phyloP scores from a whole-genome alignment of 768 basidiomycete genomes.

The Suillus ampliporus region DNA sequence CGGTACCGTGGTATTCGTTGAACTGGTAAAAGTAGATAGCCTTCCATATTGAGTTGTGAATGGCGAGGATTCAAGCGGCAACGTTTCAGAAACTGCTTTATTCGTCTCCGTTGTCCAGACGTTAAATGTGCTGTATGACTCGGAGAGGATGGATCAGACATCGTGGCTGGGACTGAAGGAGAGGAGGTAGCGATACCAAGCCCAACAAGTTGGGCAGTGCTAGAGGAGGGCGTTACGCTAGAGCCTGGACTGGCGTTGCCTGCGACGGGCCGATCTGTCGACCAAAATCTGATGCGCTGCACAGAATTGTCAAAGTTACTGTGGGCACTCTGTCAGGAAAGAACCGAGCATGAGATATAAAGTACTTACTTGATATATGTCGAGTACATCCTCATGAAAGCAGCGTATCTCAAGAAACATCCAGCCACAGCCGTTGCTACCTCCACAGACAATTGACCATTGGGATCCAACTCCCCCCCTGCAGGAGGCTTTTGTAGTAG shows the following conservation, averaged over 20 bases:
- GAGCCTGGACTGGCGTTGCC: slow-evolving; percentile 43
- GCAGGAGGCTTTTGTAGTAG: slow-evolving; percentile 57
- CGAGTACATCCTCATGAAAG: slow-evolving; percentile 99
- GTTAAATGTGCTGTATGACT: slow-evolving; percentile 63
- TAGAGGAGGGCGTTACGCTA: slow-evolving; percentile 57
- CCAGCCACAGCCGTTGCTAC: slow-evolving; percentile 85
- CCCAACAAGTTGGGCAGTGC: slow-evolving; percentile 65
- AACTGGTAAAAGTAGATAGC: slow-evolving; percentile 91
- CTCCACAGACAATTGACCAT: slow-evolving; percentile 73
- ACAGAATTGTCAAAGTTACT: slow-evolving; percentile 96
- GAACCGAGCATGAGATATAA: slow-evolving; percentile 14
- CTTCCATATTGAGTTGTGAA: slow-evolving; percentile 92
- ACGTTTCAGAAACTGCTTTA: slow-evolving; percentile 88
- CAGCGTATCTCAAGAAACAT: slow-evolving; percentile 92
- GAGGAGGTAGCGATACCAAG: slow-evolving; percentile 63
- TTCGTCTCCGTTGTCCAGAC: slow-evolving; percentile 84
- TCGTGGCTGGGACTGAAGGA: slow-evolving; percentile 49
- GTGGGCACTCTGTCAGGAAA: slow-evolving; percentile 21
- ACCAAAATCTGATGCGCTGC: slow-evolving; percentile 88
- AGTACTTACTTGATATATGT: slow-evolving; percentile 90
- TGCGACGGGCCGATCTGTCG: slow-evolving; percentile 55
- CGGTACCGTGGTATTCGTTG: slow-evolving; percentile 98
- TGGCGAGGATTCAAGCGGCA: slow-evolving; percentile 90
- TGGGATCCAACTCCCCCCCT: slow-evolving; percentile 60
- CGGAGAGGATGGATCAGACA: slow-evolving; percentile 45